Percentiles rank a stretch among this genome's conserved stretches.
Evolutionary conservation across 805 yeast genomes (phyloP).

Genomic region (Ascoidea rubescens): DNA sequence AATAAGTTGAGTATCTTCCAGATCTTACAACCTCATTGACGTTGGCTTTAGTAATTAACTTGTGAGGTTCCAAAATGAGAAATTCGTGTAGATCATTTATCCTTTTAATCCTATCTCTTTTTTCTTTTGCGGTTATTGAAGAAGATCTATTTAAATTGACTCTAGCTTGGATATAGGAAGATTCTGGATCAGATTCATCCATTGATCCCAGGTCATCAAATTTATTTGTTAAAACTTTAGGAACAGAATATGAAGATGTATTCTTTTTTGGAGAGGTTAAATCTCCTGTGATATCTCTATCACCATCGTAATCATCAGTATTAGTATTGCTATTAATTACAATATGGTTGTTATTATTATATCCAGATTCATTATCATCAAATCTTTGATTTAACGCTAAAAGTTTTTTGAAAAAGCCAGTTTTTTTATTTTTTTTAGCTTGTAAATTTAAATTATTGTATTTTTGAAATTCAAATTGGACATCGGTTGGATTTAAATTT

Average conservation of each 20-base stretch:
- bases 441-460: no score
- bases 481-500: neutral
- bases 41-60: conserved; percentile 26
- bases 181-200: conserved; percentile 25
- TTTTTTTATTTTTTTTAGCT: neutral
- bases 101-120: conserved; percentile 53
- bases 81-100: conserved; percentile 47
- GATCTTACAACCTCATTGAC: conserved; percentile 28
- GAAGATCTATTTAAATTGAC: conserved; percentile 61
- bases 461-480: no score
- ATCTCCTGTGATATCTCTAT: neutral
- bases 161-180: conserved; percentile 37
- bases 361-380: neutral
- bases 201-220: conserved; percentile 14
- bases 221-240: conserved; percentile 13
- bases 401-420: neutral
- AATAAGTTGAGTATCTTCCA: conserved; percentile 2
- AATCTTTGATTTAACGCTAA: neutral
- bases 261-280: conserved; percentile 1
- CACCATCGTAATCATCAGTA: neutral
- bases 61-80: conserved; percentile 50
- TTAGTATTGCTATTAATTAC: neutral
- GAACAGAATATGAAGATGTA: conserved; percentile 8
- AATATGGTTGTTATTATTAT: no score
- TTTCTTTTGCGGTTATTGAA: conserved; percentile 53